These are phyloP conservation scores for Penstemon davidsonii DNA, from an alignment of 257 asterid species.

Conservation along the genomic window DNA sequence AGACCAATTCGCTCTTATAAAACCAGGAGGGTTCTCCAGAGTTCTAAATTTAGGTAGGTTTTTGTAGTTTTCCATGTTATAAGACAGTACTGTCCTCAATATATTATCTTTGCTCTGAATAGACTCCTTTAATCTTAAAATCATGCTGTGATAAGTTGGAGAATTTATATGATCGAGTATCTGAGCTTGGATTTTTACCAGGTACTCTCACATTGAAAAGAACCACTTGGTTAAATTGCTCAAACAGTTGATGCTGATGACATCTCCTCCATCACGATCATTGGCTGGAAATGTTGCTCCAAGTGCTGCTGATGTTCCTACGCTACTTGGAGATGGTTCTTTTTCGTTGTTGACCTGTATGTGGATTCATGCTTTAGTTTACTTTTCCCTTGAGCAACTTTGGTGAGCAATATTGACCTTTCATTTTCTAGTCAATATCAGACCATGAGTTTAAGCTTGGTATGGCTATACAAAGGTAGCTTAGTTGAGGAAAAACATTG, in stretches of 20 bases:
- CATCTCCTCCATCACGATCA: conserved; percentile 64
- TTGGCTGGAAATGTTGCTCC: conserved; percentile 53
- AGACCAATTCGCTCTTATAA: conserved; percentile 5
- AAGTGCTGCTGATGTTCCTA: conserved; percentile 91
- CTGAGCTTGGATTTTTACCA: conserved; percentile 30
- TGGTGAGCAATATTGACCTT: conserved; percentile 12
- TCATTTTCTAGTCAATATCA: conserved; percentile 12
- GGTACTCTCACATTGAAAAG: conserved; percentile 82
- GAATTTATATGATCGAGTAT: conserved; percentile 22
- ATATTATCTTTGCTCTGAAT: conserved; percentile 7
- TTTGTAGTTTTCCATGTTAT: not conserved
- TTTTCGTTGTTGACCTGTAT: conserved; percentile 81
- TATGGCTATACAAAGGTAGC: conserved; percentile 4
- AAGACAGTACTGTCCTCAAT: conserved; percentile 8
- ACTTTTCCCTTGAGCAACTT: conserved; percentile 16
- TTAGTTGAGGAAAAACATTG: not conserved
- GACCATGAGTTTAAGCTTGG: not conserved
- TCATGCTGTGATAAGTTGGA: conserved; percentile 13
- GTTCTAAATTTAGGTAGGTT: conserved; percentile 3
- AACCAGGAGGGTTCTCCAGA: conserved; percentile 16
- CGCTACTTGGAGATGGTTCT: conserved; percentile 85
- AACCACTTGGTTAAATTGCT: conserved; percentile 81
- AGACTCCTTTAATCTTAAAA: not conserved
- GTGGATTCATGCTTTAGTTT: conserved; percentile 32
- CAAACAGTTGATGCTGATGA: conserved; percentile 68